Percentiles rank a stretch among this genome's conserved stretches.
Conservation (phyloP, 2,329 filamentous ascomycete species). For the Bisporella sp. region DNA sequence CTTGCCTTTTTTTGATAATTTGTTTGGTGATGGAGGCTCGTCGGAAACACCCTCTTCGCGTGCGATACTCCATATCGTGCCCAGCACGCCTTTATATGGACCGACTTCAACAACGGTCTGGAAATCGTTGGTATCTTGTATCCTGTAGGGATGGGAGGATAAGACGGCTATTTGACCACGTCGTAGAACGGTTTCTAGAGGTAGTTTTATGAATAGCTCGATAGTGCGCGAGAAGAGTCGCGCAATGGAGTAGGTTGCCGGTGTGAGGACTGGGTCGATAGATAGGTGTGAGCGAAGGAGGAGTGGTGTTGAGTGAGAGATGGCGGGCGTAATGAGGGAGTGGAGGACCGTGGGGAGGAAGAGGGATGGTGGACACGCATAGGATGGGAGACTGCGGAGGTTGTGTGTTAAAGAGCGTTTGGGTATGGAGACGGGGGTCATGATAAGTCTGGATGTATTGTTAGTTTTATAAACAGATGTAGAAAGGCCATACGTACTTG, state of each 20-base stretch:
- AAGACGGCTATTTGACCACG: conserved; percentile 77
- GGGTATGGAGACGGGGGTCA: conserved; percentile 72
- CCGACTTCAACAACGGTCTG: conserved; percentile 77
- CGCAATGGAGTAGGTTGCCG: conserved; percentile 72
- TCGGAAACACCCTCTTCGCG: conserved; percentile 62
- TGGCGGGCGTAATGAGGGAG: conserved; percentile 73
- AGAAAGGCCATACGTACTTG: conserved; percentile 29
- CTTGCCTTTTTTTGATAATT: conserved; percentile 10
- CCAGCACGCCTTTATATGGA: conserved; percentile 77
- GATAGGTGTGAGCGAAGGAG: conserved; percentile 78
- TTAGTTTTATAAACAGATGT: neutral
- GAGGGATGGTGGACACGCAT: conserved; percentile 63
- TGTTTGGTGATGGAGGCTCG: conserved; percentile 1
- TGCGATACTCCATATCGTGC: conserved; percentile 83
- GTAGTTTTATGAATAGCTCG: conserved; percentile 81
- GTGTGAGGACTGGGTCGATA: conserved; percentile 75
- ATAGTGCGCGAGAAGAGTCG: conserved; percentile 74
- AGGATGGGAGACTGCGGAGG: conserved; percentile 71
- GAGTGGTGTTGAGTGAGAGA: conserved; percentile 77
- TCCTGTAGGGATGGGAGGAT: conserved; percentile 16
- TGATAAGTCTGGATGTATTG: conserved; percentile 57
- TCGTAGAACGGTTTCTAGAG: conserved; percentile 84
- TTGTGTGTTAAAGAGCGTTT: conserved; percentile 68
- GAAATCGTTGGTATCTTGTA: conserved; percentile 30
- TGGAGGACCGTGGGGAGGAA: conserved; percentile 81